Evolutionary conservation across 441 rosid genomes (phyloP).

Genomic region (Populus hybrid): DNA sequence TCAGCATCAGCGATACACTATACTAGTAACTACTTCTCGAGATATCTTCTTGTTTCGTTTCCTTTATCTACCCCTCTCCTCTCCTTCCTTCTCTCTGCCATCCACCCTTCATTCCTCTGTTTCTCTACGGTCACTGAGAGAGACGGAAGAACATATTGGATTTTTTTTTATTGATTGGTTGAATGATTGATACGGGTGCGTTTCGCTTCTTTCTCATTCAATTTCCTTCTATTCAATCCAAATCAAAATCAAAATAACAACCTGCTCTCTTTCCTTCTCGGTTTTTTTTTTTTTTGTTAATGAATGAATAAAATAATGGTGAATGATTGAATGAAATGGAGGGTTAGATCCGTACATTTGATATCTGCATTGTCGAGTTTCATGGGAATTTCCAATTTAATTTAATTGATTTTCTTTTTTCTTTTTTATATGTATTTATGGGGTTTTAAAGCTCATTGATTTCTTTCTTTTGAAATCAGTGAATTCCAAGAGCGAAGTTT

Average conservation of each 20-base stretch:
- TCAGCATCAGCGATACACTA: background rate
- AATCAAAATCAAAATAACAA: background rate
- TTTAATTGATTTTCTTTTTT: background rate
- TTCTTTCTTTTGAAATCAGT: background rate
- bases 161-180: background rate
- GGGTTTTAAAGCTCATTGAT: background rate
- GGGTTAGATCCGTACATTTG: constrained; percentile 39
- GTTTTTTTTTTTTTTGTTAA: background rate
- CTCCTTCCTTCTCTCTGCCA: background rate
- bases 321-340: constrained; percentile 5
- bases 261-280: background rate
- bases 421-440: background rate
- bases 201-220: background rate
- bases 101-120: background rate
- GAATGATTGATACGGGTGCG: background rate
- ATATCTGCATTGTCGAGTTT: constrained; percentile 42
- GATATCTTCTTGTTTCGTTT: background rate
- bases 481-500: background rate
- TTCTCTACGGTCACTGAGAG: background rate
- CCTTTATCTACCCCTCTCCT: too few relatives aligned
- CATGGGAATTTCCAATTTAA: constrained; percentile 22
- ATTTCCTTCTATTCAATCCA: background rate
- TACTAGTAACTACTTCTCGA: background rate
- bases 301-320: background rate
- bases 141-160: background rate